Conservation (phyloP, 345 rosid genomes). For the Geranium rotundifolium region DNA sequence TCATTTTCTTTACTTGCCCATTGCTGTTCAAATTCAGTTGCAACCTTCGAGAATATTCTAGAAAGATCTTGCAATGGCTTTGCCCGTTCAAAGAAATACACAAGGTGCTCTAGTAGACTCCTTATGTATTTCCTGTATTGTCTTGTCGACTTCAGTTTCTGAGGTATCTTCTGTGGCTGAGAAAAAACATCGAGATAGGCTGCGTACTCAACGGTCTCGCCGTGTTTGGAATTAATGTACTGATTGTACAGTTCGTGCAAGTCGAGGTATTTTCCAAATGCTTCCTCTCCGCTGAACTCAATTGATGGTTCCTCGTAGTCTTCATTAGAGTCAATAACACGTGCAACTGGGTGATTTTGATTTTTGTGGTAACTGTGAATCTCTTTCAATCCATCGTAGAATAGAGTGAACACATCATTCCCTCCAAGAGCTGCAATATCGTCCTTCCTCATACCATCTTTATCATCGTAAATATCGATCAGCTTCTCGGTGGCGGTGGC, state of each 20-base stretch:
- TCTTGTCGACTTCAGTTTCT: slow-evolving; percentile 58
- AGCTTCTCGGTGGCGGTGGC: slow-evolving; percentile 50
- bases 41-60: slow-evolving; percentile 68
- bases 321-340: slow-evolving; percentile 57
- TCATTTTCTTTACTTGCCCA: slow-evolving; percentile 62
- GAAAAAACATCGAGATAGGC: slow-evolving; percentile 73
- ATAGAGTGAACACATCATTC: slow-evolving; percentile 65
- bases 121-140: slow-evolving; percentile 70
- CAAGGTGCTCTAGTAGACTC: slow-evolving; percentile 63
- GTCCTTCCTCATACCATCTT: slow-evolving; percentile 75
- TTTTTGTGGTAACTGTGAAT: slow-evolving; percentile 84
- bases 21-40: slow-evolving; percentile 64
- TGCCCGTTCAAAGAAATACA: slow-evolving; percentile 69
- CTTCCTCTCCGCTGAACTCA: slow-evolving; percentile 97
- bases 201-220: slow-evolving; percentile 71
- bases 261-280: slow-evolving; percentile 71
- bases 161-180: slow-evolving; percentile 45
- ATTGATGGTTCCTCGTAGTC: slow-evolving; percentile 70
- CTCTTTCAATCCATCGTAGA: slow-evolving; percentile 91
- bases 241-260: slow-evolving; percentile 82
- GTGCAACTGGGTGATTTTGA: slow-evolving; percentile 79
- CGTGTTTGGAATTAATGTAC: slow-evolving; percentile 74
- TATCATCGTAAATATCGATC: slow-evolving; percentile 74
- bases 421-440: slow-evolving; percentile 96
- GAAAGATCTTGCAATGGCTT: slow-evolving; percentile 94